Evolutionary conservation across 2,329 filamentous ascomycete species (phyloP), one percentile per base, ranked within the genome.

Genomic region (Diaporthe vexans): DNA sequence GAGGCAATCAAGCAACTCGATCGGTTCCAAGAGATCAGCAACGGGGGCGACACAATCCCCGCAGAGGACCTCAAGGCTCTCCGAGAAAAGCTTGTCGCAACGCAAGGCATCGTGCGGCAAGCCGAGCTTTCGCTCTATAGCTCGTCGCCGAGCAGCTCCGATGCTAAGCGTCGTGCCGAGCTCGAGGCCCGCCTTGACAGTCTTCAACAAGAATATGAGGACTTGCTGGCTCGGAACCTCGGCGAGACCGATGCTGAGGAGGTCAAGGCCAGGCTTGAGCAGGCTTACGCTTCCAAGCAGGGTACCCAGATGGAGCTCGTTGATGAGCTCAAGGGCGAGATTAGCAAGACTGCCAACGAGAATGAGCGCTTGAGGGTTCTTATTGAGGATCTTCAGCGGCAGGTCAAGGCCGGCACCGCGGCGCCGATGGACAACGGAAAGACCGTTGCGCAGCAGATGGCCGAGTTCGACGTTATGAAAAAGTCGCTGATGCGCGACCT

Each of bases 401-500:
- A 92, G 76, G 87, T 93, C 81, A 95, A 95, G 87, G 87, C 90
- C 67, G 89, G 89, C 77, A 81, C 84, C 13, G 88, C 87, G 24
- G 85, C 87, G 37, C 89, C 92, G 35, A 94, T 93, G 81, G 86
- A 91, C 73, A 94, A 94, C 80, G 94, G 94, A 88, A 98, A 98
- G 89, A 97, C 95, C 17, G 91, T 98, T 58, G 95, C 97, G 82
- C 96, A 99, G 86, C 97, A 98, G 86, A 97, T 99, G 84, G 94
- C 96, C 74, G 97, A 99, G 82, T 99, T 99, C 79, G 97, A 99
- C 84, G 94, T 95, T 75, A 99, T 99, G 95, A 99, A 99, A 92
- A 99, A 99, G 91, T 97, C 94, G 78, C 88, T 99, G 78, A 99
- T 99, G 97, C 94, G 97, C 74, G 97, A 99, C 84, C 88, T 99